A percentile compares a stretch with the other conserved stretches of the same genome.
Evolutionary conservation across 1,284 basidiomycete genomes (phyloP).

Genomic region (Mycena sp.): DNA sequence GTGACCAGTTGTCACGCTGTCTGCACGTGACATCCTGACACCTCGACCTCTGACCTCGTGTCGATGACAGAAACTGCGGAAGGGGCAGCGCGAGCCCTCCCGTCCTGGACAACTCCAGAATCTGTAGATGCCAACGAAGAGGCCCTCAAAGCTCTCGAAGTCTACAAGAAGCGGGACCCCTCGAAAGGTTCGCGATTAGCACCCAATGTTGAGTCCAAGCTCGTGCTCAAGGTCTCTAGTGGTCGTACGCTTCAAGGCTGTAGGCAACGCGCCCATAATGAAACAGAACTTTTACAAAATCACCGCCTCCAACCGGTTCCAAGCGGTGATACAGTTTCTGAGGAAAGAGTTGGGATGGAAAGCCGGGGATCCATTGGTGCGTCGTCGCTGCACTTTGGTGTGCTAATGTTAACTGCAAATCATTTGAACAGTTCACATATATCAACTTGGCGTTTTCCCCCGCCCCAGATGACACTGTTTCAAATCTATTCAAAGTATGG

Average conservation of each 20-base stretch:
- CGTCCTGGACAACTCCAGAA: constrained; percentile 57
- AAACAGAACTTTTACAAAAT: constrained; percentile 80
- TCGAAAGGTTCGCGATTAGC: constrained; percentile 70
- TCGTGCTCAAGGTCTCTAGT: constrained; percentile 62
- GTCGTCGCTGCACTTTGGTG: neutral
- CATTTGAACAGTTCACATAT: constrained; percentile 84
- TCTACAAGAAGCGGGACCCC: constrained; percentile 86
- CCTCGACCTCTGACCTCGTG: neutral
- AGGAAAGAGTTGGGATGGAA: constrained; percentile 85
- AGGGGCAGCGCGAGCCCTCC: constrained; percentile 49
- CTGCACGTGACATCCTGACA: too few species aligned
- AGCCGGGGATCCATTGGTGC: constrained; percentile 85
- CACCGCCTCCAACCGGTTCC: constrained; percentile 95
- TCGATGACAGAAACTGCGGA: constrained; percentile 49
- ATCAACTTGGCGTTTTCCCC: constrained; percentile 98
- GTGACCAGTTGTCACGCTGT: too few species aligned
- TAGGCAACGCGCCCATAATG: constrained; percentile 94
- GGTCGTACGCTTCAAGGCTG: constrained; percentile 97
- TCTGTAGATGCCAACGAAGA: constrained; percentile 57
- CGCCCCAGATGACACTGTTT: constrained; percentile 92
- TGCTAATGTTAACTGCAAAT: neutral
- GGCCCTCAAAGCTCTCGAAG: constrained; percentile 77
- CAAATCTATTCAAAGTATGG: constrained; percentile 88
- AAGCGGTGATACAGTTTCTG: constrained; percentile 97
- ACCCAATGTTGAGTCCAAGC: neutral